Conservation (phyloP, 1,284 basidiomycete genomes). For the Marasmius sp. region DNA sequence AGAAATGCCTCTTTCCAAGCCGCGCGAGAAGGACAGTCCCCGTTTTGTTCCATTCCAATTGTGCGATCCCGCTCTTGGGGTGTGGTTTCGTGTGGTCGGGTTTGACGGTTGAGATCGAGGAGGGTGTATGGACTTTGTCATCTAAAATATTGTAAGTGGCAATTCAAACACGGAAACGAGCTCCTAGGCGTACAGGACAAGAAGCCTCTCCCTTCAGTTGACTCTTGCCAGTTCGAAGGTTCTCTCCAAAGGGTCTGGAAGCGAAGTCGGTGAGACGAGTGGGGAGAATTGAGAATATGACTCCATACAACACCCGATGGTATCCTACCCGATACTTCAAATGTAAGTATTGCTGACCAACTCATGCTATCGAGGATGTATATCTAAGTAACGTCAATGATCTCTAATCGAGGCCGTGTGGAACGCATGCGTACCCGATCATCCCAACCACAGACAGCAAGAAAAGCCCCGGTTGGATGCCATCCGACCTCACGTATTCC, state of each 20-base stretch:
- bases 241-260: slow-evolving; percentile 77
- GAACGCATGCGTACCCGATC: slow-evolving; percentile 58
- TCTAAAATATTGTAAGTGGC: slow-evolving; percentile 39
- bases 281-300: slow-evolving; percentile 1
- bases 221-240: slow-evolving; percentile 76
- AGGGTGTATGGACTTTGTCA: slow-evolving; percentile 60
- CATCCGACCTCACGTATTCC: slow-evolving; percentile 76
- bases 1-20: slow-evolving; percentile 46
- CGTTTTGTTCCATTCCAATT: slow-evolving; percentile 77
- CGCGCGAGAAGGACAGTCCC: slow-evolving; percentile 73
- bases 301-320: slow-evolving; percentile 55
- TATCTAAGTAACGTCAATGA: slow-evolving; percentile 44
- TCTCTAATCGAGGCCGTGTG: not conserved
- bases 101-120: slow-evolving; percentile 47
- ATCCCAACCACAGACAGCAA: slow-evolving; percentile 82
- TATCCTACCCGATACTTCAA: slow-evolving; percentile 61
- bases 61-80: slow-evolving; percentile 63
- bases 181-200: slow-evolving; percentile 62
- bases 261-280: not conserved
- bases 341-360: slow-evolving; percentile 70
- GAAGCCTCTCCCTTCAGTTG: slow-evolving; percentile 78
- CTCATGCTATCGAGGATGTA: slow-evolving; percentile 77
- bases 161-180: not conserved
- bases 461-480: slow-evolving; percentile 81
- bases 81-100: slow-evolving; percentile 58